Conservation (phyloP, 257 asterid species). For the Solanum microdontum region DNA sequence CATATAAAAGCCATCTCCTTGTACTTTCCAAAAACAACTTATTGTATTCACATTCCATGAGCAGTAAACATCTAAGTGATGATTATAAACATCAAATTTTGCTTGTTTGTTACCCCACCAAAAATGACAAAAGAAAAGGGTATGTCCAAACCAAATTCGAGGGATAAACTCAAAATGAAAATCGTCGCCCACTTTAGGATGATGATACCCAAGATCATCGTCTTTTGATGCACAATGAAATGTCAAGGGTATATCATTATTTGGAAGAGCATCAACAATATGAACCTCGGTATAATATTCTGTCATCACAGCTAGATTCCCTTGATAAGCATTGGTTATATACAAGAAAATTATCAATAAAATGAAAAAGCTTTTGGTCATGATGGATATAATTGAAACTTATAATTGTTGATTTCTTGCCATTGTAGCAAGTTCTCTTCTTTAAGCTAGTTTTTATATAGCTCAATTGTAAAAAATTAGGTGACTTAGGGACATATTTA, state of each 20-base stretch:
- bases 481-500: not conserved
- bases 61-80: not conserved
- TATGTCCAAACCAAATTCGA: rapidly evolving
- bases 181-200: not conserved
- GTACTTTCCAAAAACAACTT: not conserved
- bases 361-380: not conserved
- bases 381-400: not conserved
- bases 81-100: not conserved
- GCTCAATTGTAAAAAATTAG: not conserved
- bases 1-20: not conserved
- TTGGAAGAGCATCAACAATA: not conserved
- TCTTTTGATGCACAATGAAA: not conserved
- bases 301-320: not conserved
- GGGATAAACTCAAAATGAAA: not conserved
- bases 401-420: not conserved
- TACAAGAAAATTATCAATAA: not conserved
- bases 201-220: not conserved
- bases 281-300: not conserved
- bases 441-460: not conserved
- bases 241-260: not conserved
- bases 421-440: not conserved
- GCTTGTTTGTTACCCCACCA: not conserved
- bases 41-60: not conserved
- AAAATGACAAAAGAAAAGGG: not conserved
- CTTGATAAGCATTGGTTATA: not conserved